Conservation (phyloP, 2,329 filamentous ascomycete genomes). For the Orbilia brochopaga region DNA sequence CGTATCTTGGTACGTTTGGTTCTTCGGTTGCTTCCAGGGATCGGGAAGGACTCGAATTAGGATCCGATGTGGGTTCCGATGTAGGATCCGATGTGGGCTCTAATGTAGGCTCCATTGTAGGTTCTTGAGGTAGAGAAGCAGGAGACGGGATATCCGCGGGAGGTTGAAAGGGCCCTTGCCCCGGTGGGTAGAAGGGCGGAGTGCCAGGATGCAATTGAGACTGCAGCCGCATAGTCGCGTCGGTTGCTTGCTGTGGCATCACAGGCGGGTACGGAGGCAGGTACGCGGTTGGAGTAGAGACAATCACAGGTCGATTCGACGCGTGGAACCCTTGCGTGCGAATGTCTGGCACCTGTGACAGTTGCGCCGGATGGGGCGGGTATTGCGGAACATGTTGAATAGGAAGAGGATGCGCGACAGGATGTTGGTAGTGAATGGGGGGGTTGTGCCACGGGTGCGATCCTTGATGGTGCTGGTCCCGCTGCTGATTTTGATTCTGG, state of each 20-base stretch:
- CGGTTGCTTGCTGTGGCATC: constrained; percentile 59
- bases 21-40: constrained; percentile 31
- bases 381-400: constrained; percentile 29
- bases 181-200: constrained; percentile 34
- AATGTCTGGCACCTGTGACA: constrained; percentile 59
- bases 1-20: constrained; percentile 27
- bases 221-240: constrained; percentile 53
- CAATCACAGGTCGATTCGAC: constrained; percentile 56
- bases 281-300: constrained; percentile 11
- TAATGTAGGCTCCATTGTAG: constrained; percentile 21
- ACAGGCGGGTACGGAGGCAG: constrained; percentile 27
- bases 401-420: no score
- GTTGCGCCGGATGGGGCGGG: constrained; percentile 25
- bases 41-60: constrained; percentile 30
- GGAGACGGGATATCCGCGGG: constrained; percentile 40
- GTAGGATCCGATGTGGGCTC: constrained; percentile 30
- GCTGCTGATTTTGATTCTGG: constrained; percentile 21
- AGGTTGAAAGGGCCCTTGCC: constrained; percentile 17
- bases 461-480: constrained; percentile 23
- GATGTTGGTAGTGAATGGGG: constrained; percentile 24
- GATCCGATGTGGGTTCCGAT: constrained; percentile 22
- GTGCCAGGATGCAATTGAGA: constrained; percentile 61
- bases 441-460: constrained; percentile 15
- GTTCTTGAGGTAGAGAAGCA: constrained; percentile 33
- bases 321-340: constrained; percentile 59